Base-by-base conservation (phyloP, 306 rosid genomes). In the Senna siamea region DNA sequence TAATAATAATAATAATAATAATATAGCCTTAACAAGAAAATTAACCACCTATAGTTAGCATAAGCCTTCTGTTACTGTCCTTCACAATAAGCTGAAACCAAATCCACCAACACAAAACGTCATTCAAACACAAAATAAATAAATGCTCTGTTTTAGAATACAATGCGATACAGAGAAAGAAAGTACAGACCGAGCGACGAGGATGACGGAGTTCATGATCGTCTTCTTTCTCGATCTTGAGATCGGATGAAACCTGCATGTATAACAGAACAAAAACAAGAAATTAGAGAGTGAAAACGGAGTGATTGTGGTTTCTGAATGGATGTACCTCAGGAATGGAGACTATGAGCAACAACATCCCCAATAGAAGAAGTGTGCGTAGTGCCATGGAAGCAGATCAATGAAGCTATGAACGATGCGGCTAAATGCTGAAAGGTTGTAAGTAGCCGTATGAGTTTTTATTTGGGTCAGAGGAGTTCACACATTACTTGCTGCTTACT, bases 161-260 rank as follows among this genome's bases (percentile, higher is more conserved):
- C n/a, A 26, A 26, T 26, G 30, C 30, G 30, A 26, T 26, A 2
- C 5, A 72, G 17, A 14, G 1, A 41, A 28, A 44, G 20, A 7
- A 7, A 18, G 19, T 81, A 70, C 76, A 0, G 47, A 41, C 38
- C 3, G 51, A 70, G 37, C 66, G 70, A 55, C 32, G 53, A 9
- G 56, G 57, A 48, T 64, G 18, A 2, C 5, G 7, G 0, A 76
- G 55, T 53, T 81, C 78, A 22, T 79, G 78, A 4, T 81, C 78
- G 26, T 76, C 76, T 50, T 81, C 74, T 30, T 69, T 48, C 64
- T 78, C 79, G 13, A 65, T 69, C 70, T 82, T 35, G 65, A 73
- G 28, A 75, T 87, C 92, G 59, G 87, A 87, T 10, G 92, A 82
- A 69, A 87, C 79, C 92, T 85, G 62, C 55, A 9, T 3, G 30